Percentiles rank a stretch among this genome's conserved stretches.
Conservation (phyloP, 352 stramenopile species). For the Globisporangium okanoganense region DNA sequence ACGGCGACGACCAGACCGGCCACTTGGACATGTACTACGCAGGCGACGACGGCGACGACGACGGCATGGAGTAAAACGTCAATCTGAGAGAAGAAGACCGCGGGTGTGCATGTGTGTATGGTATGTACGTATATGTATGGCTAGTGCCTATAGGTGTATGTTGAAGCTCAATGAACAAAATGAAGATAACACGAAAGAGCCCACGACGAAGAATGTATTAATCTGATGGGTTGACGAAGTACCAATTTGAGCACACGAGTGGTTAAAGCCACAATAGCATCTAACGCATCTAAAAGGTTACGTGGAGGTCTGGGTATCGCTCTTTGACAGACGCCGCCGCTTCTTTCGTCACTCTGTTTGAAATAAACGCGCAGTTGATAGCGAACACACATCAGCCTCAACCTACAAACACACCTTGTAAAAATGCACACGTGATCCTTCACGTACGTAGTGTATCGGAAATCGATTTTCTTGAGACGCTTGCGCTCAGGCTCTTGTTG, state of each 20-base stretch:
- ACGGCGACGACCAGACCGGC: constrained; percentile 69
- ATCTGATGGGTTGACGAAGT: background rate
- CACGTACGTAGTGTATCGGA: constrained; percentile 85
- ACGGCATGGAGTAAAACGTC: constrained; percentile 49
- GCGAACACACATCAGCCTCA: background rate
- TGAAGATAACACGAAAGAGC: background rate
- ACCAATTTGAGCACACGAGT: background rate
- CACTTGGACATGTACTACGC: constrained; percentile 72
- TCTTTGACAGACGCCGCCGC: constrained; percentile 67
- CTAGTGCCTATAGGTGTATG: constrained; percentile 5
- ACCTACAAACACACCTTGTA: background rate
- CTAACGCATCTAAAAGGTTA: constrained; percentile 39
- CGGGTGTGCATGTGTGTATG: background rate
- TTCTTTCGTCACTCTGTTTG: constrained; percentile 76
- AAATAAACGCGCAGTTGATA: background rate
- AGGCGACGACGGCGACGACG: constrained; percentile 53
- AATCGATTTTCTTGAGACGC: constrained; percentile 86
- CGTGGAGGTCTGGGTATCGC: constrained; percentile 58
- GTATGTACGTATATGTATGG: background rate
- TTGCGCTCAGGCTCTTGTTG: constrained; percentile 69
- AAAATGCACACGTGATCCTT: background rate
- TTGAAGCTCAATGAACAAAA: background rate
- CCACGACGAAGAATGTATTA: background rate
- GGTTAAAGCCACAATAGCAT: background rate
- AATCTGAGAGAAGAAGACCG: too few relatives aligned